phyloP scores from a whole-genome alignment of 2,329 filamentous ascomycete genomes.

The Colletotrichum camelliae region DNA sequence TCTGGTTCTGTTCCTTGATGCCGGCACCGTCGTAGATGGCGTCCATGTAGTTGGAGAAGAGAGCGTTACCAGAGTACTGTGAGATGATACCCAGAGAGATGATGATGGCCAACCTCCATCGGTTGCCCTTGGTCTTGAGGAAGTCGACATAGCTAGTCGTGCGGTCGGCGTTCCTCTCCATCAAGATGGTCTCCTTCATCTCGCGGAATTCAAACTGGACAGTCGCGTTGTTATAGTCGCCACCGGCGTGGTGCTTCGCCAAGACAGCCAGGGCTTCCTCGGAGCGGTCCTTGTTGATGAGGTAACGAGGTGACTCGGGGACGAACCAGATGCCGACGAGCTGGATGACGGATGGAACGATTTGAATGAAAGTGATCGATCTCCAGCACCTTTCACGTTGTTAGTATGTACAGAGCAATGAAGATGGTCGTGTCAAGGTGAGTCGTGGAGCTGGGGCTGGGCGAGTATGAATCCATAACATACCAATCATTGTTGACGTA shows the following conservation, averaged over 20 bases:
- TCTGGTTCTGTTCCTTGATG: conserved; percentile 61
- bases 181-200: conserved; percentile 67
- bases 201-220: conserved; percentile 72
- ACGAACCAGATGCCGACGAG: conserved; percentile 69
- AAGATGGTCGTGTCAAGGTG: background rate
- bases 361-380: conserved; percentile 69
- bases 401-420: background rate
- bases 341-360: conserved; percentile 65
- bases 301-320: conserved; percentile 72
- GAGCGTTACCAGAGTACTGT: conserved; percentile 71
- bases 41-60: conserved; percentile 72
- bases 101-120: conserved; percentile 66
- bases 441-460: background rate
- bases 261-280: conserved; percentile 67
- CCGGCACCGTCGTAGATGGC: conserved; percentile 66
- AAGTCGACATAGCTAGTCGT: conserved; percentile 65
- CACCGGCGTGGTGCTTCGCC: conserved; percentile 68
- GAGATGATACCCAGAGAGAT: conserved; percentile 70
- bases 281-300: conserved; percentile 67
- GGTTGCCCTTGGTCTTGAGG: conserved; percentile 66
- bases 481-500: conserved; percentile 62
- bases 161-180: conserved; percentile 57
- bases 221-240: conserved; percentile 60
- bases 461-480: background rate
- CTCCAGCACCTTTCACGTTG: conserved; percentile 56